Base-by-base conservation (phyloP, 257 asterid genomes). In the Scutellaria barbata region DNA sequence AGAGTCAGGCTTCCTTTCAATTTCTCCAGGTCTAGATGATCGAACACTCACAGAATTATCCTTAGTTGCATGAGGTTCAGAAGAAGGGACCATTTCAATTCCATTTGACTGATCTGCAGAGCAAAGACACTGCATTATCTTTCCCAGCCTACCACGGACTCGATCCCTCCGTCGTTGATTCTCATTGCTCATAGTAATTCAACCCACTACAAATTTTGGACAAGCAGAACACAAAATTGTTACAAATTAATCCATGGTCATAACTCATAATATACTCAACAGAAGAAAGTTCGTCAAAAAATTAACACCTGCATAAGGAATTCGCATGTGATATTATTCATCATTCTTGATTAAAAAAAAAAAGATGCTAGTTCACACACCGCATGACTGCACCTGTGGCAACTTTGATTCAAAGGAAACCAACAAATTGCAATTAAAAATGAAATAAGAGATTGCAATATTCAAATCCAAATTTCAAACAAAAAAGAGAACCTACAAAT, bases 121-220 rank as follows among this genome's bases (percentile, higher is more conserved):
- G 82, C 92, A 81, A 50, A 90, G 74, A 69, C 95, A 84, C 73
- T 84, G 86, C 95, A 88, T 86, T 72, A 82, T 84, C 74, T 82
- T 85, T 63, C 71, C 69, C 56, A 89, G 79, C 72, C 81, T 82
- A 62, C 71, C 74, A 65, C 76, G 61, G 50, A 8, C 14, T 25
- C 25, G 71, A 47, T 52, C 67, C 66, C 72, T 79, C 69, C 75
- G n/a, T 60, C 63, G 59, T 76, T 52, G 72, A 73, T 74, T 78
- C 74, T 83, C 90, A 84, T 84, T 81, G 78, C 73, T 79, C 90
- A 82, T 83, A 66, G 56, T 25, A 61, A 56, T 70, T 82, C 80
- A 76, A 22, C 30, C 48, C 75, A 80, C 85, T 82, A 52, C 5
- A 33, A 42, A 56, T 57, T 67, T 79, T 66, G 69, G 79, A 70